Conservation (phyloP, 2,329 filamentous ascomycete species). For the Exophiala phaeomuriformis region DNA sequence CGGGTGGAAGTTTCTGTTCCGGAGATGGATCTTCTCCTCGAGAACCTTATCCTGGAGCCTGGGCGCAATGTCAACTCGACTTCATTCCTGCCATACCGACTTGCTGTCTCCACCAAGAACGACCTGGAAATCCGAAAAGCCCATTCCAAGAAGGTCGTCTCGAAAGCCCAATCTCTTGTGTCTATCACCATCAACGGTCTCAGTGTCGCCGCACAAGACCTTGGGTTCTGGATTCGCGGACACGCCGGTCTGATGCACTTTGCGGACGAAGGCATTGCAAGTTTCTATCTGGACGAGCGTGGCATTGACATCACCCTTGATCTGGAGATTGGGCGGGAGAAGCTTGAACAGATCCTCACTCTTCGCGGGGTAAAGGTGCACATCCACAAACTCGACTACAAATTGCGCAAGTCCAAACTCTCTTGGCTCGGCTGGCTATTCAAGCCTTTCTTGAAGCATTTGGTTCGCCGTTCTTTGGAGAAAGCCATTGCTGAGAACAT, state of each 20-base stretch:
- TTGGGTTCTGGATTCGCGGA: slow-evolving; percentile 81
- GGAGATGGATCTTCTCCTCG: slow-evolving; percentile 74
- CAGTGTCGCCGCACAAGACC: slow-evolving; percentile 73
- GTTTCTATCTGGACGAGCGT: slow-evolving; percentile 75
- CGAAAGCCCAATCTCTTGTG: slow-evolving; percentile 62
- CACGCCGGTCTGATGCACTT: slow-evolving; percentile 69
- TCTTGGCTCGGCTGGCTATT: slow-evolving; percentile 72
- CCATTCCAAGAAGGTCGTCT: slow-evolving; percentile 57
- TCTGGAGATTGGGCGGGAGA: slow-evolving; percentile 70
- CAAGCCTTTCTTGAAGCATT: slow-evolving; percentile 73
- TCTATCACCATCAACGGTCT: slow-evolving; percentile 75
- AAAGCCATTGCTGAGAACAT: slow-evolving; percentile 67
- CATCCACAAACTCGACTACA: slow-evolving; percentile 82
- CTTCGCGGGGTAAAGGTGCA: slow-evolving; percentile 68
- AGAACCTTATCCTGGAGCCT: slow-evolving; percentile 85
- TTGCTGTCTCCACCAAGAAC: slow-evolving; percentile 76
- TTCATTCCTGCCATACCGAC: slow-evolving; percentile 79
- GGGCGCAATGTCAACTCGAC: slow-evolving; percentile 75
- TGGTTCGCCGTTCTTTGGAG: slow-evolving; percentile 73
- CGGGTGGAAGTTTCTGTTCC: slow-evolving; percentile 81
- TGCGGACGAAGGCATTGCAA: slow-evolving; percentile 75
- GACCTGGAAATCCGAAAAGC: slow-evolving; percentile 79
- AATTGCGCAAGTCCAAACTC: slow-evolving; percentile 65
- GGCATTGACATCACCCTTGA: slow-evolving; percentile 83
- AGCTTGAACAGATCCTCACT: slow-evolving; percentile 71